Base-by-base conservation (phyloP, 2,329 filamentous ascomycete genomes). In the Diaporthe vaccinii region DNA sequence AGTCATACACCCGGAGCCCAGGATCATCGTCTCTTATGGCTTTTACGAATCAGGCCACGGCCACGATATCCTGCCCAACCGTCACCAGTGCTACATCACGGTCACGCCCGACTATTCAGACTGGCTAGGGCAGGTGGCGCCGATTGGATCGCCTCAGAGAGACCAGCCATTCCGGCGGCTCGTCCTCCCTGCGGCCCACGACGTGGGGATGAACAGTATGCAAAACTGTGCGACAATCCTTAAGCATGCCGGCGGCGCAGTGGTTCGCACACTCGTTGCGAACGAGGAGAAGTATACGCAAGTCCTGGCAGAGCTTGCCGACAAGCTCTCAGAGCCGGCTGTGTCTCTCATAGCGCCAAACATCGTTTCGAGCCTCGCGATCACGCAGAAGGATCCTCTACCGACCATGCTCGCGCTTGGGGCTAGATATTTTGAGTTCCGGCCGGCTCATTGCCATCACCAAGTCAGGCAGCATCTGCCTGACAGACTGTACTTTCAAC, bases 201-300 rank as follows among this genome's bases (percentile, higher is more conserved):
- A 89, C 76, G 84, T 86, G 20, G 87, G 87, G 36, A 89, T 89
- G 87, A 89, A 89, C 80, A 87, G 82, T 79, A 86, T 89, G 86
- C 78, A 84, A 12, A 86, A 81, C 67, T 81, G 83, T 34, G 78
- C 83, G 36, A 81, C 82, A 0, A 80, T 89, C 1, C 81, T 89
- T 12, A 77, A 81, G 17, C 83, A 84, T 34, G 81, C 83, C 9
- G 82, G 82, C 44, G 78, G 79, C 39, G 82, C 82, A 58, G 79
- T 82, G 10, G 78, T 82, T 9, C 70, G 75, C 15, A 77, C 77
- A 28, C 74, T 83, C 72, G 71, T 82, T 72, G 67, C 59, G 10
- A 68, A 78, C 62, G 78, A 82, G 74, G 79, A 79, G 75, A 59
- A 67, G 14, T 76, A 69, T n/a, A 39, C 68, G 22, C 31, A 67